Percentiles rank a stretch among this genome's conserved stretches.
phyloP scores from a whole-genome alignment of 2,329 filamentous ascomycete species.

The Pestalotiopsis sp. region DNA sequence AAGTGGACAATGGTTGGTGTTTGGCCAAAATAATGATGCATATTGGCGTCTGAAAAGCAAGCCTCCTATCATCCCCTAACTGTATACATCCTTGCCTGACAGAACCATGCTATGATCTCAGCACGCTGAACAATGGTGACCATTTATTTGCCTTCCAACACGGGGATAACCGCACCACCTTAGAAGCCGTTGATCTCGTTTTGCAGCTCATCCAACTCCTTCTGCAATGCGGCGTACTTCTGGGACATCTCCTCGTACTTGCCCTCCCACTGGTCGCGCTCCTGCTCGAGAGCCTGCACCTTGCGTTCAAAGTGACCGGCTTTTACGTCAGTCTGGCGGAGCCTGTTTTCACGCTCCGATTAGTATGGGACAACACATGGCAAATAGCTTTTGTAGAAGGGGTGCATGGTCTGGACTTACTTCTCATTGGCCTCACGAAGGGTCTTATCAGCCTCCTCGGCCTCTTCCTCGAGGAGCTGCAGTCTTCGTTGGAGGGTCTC shows the following conservation, averaged over 20 bases:
- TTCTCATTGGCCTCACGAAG: slow-evolving; percentile 98
- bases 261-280: slow-evolving; percentile 91
- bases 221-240: slow-evolving; percentile 83
- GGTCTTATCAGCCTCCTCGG: slow-evolving; percentile 94
- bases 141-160: neutral
- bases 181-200: slow-evolving; percentile 92
- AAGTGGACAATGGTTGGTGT: neutral
- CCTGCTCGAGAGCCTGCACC: slow-evolving; percentile 91
- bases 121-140: neutral
- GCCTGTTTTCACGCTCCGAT: slow-evolving; percentile 55
- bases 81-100: neutral
- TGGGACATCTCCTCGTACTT: slow-evolving; percentile 98
- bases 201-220: slow-evolving; percentile 91
- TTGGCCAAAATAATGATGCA: neutral
- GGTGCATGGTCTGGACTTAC: slow-evolving; percentile 59
- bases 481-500: slow-evolving; percentile 90
- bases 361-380: slow-evolving; percentile 13
- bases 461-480: slow-evolving; percentile 96
- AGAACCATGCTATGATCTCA: neutral
- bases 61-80: slow-evolving; percentile 6
- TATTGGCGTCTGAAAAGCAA: slow-evolving; percentile 2
- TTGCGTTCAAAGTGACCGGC: slow-evolving; percentile 99
- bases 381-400: slow-evolving; percentile 11
- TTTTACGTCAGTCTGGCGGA: slow-evolving; percentile 99
- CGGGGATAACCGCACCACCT: neutral